Conservation (phyloP, 1,139 yeast species). For the Candida sp. region DNA sequence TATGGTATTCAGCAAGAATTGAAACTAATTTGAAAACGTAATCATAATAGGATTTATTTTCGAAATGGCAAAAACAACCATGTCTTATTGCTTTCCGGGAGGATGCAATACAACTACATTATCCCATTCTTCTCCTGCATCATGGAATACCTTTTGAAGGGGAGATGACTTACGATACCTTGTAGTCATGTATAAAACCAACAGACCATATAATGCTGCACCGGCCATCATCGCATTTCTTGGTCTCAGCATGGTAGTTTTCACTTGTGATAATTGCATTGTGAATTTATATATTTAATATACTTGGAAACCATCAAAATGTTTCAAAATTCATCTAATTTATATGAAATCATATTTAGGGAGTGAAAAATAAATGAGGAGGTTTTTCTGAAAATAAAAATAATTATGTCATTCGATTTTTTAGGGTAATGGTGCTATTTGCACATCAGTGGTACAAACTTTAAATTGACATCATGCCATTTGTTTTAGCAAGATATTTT, state of each 20-base stretch:
- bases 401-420: slow-evolving; percentile 3
- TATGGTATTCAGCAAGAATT: too few relatives aligned
- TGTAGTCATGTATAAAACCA: slow-evolving; percentile 32
- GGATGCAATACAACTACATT: slow-evolving; percentile 20
- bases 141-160: slow-evolving; percentile 26
- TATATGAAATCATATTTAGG: too few relatives aligned
- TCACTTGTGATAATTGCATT: slow-evolving; percentile 5
- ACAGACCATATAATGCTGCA: slow-evolving; percentile 32
- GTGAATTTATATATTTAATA: too few relatives aligned
- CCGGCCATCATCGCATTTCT: slow-evolving; percentile 30
- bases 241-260: slow-evolving; percentile 19
- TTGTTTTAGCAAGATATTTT: too few relatives aligned
- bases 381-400: too few relatives aligned
- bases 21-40: too few relatives aligned
- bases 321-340: too few relatives aligned
- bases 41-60: too few relatives aligned
- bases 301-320: too few relatives aligned
- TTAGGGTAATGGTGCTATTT: neutral
- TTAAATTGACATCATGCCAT: neutral
- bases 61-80: too few relatives aligned
- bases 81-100: neutral
- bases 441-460: neutral
- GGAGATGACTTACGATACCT: slow-evolving; percentile 29
- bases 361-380: neutral
- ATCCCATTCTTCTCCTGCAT: slow-evolving; percentile 27